Evolutionary conservation across 2,329 filamentous ascomycete species (phyloP), one percentile per base, ranked within the genome.

Genomic region (Ascocoryne sarcoides): DNA sequence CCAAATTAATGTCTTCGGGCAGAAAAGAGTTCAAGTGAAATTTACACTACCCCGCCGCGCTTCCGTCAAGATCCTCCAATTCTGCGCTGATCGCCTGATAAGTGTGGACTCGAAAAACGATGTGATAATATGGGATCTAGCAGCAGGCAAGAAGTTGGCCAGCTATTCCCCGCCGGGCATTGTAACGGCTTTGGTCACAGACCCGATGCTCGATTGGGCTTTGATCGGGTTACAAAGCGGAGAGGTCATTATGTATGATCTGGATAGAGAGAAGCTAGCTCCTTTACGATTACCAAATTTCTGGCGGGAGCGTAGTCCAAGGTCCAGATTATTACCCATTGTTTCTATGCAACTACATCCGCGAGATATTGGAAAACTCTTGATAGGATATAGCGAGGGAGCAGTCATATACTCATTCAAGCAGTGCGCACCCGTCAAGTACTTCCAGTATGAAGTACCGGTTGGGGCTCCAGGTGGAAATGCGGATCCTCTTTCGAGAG

Each of bases 351-450:
- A 87, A 44, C 71, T 96, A 52, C 92, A 96, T 56, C 89, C 92
- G 2, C 75, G 88, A 53, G 92, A 98, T 59, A 85, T 96, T 49
- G 92, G 92, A 4, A 88, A 87, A 55, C 69, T 98, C 18, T 65
- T 98, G 42, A 84, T 98, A 43, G 89, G 83, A n/a, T 98, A 96
- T 60, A 77, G 77, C 0, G 78, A 90, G 50, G 92, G 92, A 10
- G 88, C 85, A 4, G 86, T 86, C 34, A 75, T 92, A 45, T 98
- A 93, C 63, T 93, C 87, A 2, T 93, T 98, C 70, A 96, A 98
- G 65, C 84, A 93, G 60, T 89, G 88, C 56, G 73, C 80, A 44
- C 71, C 86, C 0, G 67, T 79, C 34, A 82, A 84, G 48, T 93
- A 79, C 63, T 88, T 94, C 54, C 74, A 89, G 50, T 96, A 96